Percentiles rank a stretch among this genome's conserved stretches.
phyloP scores from a whole-genome alignment of 371 early-diverging fungal species.

The Circinella minor region DNA sequence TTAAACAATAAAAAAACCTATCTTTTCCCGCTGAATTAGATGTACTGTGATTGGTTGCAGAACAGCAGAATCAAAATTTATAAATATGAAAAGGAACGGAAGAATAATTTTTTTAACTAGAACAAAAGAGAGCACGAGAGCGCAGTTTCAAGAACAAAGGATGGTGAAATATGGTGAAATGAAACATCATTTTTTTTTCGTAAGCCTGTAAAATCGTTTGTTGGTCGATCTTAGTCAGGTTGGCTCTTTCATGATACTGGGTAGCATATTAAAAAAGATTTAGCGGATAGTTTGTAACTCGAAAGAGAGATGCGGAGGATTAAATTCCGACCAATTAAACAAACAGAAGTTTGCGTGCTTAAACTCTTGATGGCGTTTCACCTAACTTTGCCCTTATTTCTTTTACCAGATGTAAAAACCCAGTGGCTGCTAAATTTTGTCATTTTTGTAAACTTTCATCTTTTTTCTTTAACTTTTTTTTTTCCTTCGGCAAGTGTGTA shows the following conservation, averaged over 20 bases:
- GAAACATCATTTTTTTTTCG: neutral
- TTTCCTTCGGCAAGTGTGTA: neutral
- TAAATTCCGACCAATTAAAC: slow-evolving; percentile 15
- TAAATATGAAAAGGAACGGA: too few species aligned
- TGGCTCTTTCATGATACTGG: too few species aligned
- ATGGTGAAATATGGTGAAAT: too few species aligned
- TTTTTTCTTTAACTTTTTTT: neutral
- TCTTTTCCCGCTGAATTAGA: too few species aligned
- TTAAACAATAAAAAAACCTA: too few species aligned
- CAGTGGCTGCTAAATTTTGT: slow-evolving; percentile 12
- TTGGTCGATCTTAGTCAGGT: neutral
- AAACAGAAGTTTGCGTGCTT: slow-evolving; percentile 23
- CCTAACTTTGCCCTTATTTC: neutral
- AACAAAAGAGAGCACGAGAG: too few species aligned
- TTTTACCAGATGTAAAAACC: slow-evolving; percentile 5
- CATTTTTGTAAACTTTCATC: neutral
- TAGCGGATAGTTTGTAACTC: too few species aligned
- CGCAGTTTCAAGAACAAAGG: too few species aligned
- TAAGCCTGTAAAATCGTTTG: neutral
- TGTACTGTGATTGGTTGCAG: too few species aligned
- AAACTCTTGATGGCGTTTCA: slow-evolving; percentile 9
- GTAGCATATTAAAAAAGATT: neutral
- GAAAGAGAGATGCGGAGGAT: slow-evolving; percentile 1
- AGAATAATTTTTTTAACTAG: too few species aligned
- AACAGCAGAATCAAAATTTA: too few species aligned